These are phyloP conservation scores for Paramecium bursaria DNA, from an alignment of 73 alveolate genomes.

Conservation along the genomic window DNA sequence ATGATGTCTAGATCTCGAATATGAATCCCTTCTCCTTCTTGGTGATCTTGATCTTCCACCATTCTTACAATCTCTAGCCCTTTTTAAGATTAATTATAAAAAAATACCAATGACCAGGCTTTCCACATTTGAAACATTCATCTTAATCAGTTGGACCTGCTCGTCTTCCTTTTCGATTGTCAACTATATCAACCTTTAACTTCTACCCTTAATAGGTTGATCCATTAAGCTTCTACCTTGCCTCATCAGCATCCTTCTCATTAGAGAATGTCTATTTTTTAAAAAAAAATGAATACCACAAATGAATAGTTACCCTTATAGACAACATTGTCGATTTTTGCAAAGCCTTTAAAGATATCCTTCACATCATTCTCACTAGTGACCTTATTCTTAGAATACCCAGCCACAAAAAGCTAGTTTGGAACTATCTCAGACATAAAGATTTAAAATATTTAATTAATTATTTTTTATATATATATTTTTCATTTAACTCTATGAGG, in stretches of 20 bases:
- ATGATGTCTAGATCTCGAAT: conserved; percentile 49
- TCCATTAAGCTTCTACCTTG: conserved; percentile 4
- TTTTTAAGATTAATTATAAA: not conserved
- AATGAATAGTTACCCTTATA: conserved; percentile 54
- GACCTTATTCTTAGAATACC: conserved; percentile 28
- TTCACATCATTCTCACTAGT: conserved; percentile 10
- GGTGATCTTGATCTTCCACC: conserved; percentile 11
- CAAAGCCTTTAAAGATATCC: conserved; percentile 47
- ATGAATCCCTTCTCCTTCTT: conserved; percentile 35
- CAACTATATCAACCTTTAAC: conserved; percentile 37
- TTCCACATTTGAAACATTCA: conserved; percentile 42
- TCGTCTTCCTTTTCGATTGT: conserved; percentile 56
- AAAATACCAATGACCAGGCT: conserved; percentile 44
- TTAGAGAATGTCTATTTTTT: not conserved
- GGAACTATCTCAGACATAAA: conserved; percentile 59
- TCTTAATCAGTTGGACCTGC: conserved; percentile 32
- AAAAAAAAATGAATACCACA: conserved; percentile 28
- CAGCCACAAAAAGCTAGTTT: conserved; percentile 58
- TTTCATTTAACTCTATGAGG: no score
- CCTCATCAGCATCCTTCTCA: conserved; percentile 42
- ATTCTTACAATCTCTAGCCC: conserved; percentile 58
- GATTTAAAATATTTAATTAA: not conserved
- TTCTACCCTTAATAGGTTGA: not conserved
- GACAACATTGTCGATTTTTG: conserved; percentile 7
- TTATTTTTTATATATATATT: no score